Conservation (phyloP, 2,329 filamentous ascomycete genomes). For the Aspergillus aculeatus region DNA sequence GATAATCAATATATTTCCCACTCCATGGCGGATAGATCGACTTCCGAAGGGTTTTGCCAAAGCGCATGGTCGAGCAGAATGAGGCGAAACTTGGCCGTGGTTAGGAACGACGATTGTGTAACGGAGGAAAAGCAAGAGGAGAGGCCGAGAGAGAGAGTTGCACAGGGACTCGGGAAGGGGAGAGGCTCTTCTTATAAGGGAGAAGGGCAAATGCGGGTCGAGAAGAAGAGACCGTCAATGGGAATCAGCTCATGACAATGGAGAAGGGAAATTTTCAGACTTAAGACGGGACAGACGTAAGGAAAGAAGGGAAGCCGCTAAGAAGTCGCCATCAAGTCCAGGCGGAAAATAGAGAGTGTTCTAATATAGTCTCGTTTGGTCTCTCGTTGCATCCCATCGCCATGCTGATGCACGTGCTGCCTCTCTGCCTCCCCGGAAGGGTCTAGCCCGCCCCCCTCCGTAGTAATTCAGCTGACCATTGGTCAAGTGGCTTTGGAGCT, state of each 20-base stretch:
- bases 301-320: neutral
- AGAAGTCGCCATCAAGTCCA: neutral
- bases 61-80: slow-evolving; percentile 66
- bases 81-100: neutral
- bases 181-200: neutral
- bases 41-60: slow-evolving; percentile 81
- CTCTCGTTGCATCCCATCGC: slow-evolving; percentile 2
- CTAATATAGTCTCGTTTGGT: neutral
- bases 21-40: slow-evolving; percentile 85
- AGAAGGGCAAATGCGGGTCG: neutral
- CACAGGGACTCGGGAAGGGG: neutral
- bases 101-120: neutral
- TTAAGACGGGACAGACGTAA: neutral
- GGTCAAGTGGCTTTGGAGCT: neutral
- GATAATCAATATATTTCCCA: slow-evolving; percentile 92
- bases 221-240: neutral
- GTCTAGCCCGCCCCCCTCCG: neutral
- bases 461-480: neutral
- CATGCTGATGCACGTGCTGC: slow-evolving; percentile 3
- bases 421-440: neutral
- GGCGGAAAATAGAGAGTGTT: neutral
- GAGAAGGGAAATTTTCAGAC: neutral
- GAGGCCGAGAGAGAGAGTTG: neutral
- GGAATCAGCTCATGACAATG: neutral
- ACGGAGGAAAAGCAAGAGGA: neutral